Evolutionary conservation across 2,329 filamentous ascomycete species (phyloP).

Genomic region (Neodidymelliopsis sp.): DNA sequence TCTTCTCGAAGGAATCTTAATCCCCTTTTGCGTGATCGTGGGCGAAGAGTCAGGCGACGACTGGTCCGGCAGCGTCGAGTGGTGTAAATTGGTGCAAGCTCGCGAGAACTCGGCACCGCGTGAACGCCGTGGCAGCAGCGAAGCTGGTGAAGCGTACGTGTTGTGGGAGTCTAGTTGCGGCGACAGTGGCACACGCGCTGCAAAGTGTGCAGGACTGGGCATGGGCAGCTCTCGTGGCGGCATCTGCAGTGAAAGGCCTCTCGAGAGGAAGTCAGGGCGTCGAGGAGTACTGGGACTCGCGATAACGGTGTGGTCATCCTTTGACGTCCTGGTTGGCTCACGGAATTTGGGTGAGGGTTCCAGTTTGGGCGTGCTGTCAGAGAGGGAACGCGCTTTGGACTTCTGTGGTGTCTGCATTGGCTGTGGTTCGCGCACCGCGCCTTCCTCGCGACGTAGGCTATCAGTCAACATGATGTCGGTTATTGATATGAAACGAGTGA

Average conservation of each 20-base stretch:
- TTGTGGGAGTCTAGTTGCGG: slow-evolving; percentile 86
- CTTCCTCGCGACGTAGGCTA: slow-evolving; percentile 32
- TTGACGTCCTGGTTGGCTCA: slow-evolving; percentile 49
- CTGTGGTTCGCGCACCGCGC: slow-evolving; percentile 22
- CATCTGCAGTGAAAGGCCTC: slow-evolving; percentile 75
- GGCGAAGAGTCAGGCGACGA: slow-evolving; percentile 91
- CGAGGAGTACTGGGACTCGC: slow-evolving; percentile 68
- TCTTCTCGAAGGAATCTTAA: slow-evolving; percentile 66
- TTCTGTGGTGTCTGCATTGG: slow-evolving; percentile 38
- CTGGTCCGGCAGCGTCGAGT: slow-evolving; percentile 89
- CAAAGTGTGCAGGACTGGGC: slow-evolving; percentile 58
- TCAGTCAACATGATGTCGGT: slow-evolving; percentile 31
- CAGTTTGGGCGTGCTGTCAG: slow-evolving; percentile 53
- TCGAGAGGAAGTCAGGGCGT: slow-evolving; percentile 67
- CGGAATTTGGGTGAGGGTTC: slow-evolving; percentile 56
- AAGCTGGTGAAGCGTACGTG: slow-evolving; percentile 85
- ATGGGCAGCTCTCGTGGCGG: slow-evolving; percentile 60
- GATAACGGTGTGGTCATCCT: slow-evolving; percentile 55
- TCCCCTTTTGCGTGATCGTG: slow-evolving; percentile 74
- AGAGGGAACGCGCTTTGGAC: slow-evolving; percentile 54
- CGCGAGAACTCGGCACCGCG: slow-evolving; percentile 92
- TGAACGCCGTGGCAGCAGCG: slow-evolving; percentile 86
- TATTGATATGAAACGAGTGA: slow-evolving; percentile 16
- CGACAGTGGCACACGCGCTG: slow-evolving; percentile 74
- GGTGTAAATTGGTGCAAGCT: slow-evolving; percentile 91